Base-by-base conservation (phyloP, 257 asterid genomes). In the Solanum peruvianum region DNA sequence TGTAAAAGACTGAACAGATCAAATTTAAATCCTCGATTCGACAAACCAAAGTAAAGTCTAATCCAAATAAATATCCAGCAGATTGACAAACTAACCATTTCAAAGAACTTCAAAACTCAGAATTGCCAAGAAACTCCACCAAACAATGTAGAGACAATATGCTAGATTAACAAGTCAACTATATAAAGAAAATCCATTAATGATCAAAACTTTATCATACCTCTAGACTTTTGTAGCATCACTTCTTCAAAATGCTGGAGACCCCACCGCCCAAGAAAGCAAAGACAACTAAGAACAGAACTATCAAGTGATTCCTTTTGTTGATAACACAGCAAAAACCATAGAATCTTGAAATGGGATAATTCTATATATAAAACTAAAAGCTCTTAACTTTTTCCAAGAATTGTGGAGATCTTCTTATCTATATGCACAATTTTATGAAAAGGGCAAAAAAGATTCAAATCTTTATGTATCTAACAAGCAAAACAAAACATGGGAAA, bases 251-350 rank as follows among this genome's bases (percentile, higher is more conserved):
- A 89, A 89, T 73, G 77, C 89, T 2, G 10, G 64, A 87, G 90
- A 62, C 86, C 86, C 83, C 37, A 73, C 92, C 3, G 12, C 12
- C 45, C 45, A 42, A 42, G 4, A 42, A 42, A 2, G 45, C 45
- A 42, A 42, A 42, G 45, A 42, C 45, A 89, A 71, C 69, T 87
- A 89, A 82, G 86, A 86, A 31, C 23, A 82, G 83, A 85, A 31
- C 23, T 56, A 15, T 91, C 92, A 93, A 90, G 92, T 92, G 92
- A 92, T 87, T 85, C 92, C 93, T 92, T 90, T 90, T 85, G 91
- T 92, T 87, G 92, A 93, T 87, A 85, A 90, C 29, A 90, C 56
- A 89, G 88, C 77, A 86, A 90, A 89, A 82, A 81, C 84, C 92
- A 89, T 80, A 88, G 88, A 49, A 8, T 86, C 80, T 31, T 88